Base-by-base conservation (phyloP, 345 rosid species). In the Eucalyptus marginata region DNA sequence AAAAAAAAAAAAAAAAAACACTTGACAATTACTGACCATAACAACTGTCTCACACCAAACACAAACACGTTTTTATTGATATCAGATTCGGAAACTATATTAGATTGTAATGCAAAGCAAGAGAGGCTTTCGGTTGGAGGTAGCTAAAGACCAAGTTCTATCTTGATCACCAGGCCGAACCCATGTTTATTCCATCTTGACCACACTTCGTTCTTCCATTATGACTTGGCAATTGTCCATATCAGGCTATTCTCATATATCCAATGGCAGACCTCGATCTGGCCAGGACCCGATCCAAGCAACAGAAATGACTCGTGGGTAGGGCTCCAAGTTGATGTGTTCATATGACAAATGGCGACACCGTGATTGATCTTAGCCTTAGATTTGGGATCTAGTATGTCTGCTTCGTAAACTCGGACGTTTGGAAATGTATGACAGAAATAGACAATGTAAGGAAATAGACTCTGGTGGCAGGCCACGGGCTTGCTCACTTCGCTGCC, bases 341-440 rank as follows among this genome's bases (percentile, higher is more conserved):
- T 96, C 90, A 96, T 8, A 52, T 97, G 99, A 92, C 99, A 96
- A 13, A 97, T 93, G 92, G 97, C 96, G 89, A 96, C 91, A 10
- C 99, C 99, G 11, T 90, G 97, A 58, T 96, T 96, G 86, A 97
- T 93, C 90, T 91, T 93, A 76, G 87, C 79, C 91, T 89, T 89
- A 51, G 89, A 90, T 31, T 89, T 88, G 86, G 93, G 92, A 87
- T 96, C 97, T 91, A 96, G 87, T 5, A 97, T 79, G 86, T 95
- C 99, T 88, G 94, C 92, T 90, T 96, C 95, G 31, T 96, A 96
- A 18, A 96, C 94, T 87, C 98, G 95, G 43, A 96, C 98, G 76
- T 89, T 93, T 1, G 97, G 97, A n/a, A 97, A 97, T 50, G 97
- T 90, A 88, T 97, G 99, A 52, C 99, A 97, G 58, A 96, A 95